phyloP scores from a whole-genome alignment of 176 grass and related monocot genomes.

The Leersia perrieri region DNA sequence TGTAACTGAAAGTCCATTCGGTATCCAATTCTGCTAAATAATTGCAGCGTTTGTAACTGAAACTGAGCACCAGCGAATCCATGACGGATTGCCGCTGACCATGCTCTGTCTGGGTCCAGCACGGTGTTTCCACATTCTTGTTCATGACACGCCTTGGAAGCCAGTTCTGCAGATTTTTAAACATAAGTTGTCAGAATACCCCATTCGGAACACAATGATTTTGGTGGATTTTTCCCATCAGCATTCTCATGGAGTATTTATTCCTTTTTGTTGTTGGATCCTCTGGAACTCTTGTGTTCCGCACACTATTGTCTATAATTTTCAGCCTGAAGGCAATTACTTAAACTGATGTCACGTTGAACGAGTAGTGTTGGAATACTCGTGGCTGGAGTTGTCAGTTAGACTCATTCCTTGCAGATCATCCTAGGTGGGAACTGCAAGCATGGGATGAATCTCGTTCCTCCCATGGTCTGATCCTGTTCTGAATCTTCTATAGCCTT shows the following conservation, averaged over 20 bases:
- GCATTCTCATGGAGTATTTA: too few relatives aligned
- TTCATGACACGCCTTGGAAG: conserved; percentile 79
- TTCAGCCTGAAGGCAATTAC: too few relatives aligned
- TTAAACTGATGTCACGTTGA: conserved; percentile 46
- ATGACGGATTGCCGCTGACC: conserved; percentile 59
- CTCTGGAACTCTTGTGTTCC: too few relatives aligned
- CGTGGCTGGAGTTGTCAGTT: conserved; percentile 70
- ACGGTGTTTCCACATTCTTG: conserved; percentile 67
- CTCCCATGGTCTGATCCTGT: too few relatives aligned
- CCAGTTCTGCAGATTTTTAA: conserved; percentile 63
- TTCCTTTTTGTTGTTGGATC: too few relatives aligned
- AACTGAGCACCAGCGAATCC: conserved; percentile 56
- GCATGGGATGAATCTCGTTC: conserved; percentile 65
- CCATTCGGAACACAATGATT: too few relatives aligned
- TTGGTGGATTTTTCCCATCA: too few relatives aligned
- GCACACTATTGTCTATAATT: too few relatives aligned
- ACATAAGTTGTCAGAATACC: too few relatives aligned
- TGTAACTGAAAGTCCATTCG: too few relatives aligned
- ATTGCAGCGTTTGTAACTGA: neutral
- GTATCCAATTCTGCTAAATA: too few relatives aligned
- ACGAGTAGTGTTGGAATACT: conserved; percentile 56
- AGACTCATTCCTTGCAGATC: conserved; percentile 51
- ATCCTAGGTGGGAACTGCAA: conserved; percentile 67
- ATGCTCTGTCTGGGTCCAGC: conserved; percentile 63
- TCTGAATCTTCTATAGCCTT: too few relatives aligned